Evolutionary conservation across 495 filamentous ascomycete genomes (phyloP).

Genomic region (Annulohypoxylon moriforme): DNA sequence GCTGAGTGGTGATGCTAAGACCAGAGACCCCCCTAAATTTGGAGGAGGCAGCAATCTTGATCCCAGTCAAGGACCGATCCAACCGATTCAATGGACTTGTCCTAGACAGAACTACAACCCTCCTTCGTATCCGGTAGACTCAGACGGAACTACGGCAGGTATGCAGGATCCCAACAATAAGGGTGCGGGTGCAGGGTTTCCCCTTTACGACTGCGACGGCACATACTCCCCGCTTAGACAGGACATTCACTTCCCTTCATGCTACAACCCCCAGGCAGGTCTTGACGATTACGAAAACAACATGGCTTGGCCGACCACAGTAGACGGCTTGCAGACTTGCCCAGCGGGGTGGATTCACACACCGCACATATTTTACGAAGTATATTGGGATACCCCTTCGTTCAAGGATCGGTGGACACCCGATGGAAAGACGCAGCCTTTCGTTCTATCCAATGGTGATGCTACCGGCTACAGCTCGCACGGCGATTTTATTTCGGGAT

Average conservation of each 20-base stretch:
- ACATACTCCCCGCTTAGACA: conserved; percentile 66
- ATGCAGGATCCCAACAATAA: conserved; percentile 62
- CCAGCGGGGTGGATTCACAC: conserved; percentile 67
- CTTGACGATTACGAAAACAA: conserved; percentile 61
- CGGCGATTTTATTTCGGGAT: conserved; percentile 79
- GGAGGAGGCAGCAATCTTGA: conserved; percentile 52
- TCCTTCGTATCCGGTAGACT: conserved; percentile 59
- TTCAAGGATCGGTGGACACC: conserved; percentile 68
- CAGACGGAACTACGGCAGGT: conserved; percentile 60
- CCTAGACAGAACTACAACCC: conserved; percentile 62
- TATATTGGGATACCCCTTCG: conserved; percentile 69
- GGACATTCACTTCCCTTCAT: conserved; percentile 65
- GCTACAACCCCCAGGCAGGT: conserved; percentile 69
- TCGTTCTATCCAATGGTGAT: conserved; percentile 73
- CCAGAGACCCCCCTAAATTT: conserved; percentile 54
- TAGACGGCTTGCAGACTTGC: conserved; percentile 67
- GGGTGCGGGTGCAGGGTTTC: conserved; percentile 61
- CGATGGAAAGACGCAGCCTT: conserved; percentile 67
- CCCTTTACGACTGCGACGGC: conserved; percentile 64
- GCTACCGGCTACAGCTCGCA: conserved; percentile 69
- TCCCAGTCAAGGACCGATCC: conserved; percentile 55
- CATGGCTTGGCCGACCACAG: conserved; percentile 63
- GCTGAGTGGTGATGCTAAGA: conserved; percentile 70
- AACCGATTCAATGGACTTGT: conserved; percentile 60
- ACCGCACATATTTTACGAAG: conserved; percentile 75